These are phyloP conservation scores for Alternaria ventricosa DNA, from an alignment of 2,329 filamentous ascomycete species.

Conservation along the genomic window DNA sequence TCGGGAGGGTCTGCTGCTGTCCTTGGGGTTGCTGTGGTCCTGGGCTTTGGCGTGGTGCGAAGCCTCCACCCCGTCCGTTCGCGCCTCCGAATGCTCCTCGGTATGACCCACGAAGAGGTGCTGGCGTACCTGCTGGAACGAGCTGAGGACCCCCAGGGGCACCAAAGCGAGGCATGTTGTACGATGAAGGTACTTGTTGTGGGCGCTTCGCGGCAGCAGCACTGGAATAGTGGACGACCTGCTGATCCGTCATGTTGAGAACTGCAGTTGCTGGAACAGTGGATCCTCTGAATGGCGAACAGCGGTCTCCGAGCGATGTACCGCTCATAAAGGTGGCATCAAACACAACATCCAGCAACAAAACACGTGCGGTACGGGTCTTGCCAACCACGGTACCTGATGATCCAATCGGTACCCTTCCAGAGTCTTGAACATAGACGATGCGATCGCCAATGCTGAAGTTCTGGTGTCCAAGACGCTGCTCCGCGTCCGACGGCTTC, in stretches of 20 bases:
- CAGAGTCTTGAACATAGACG: conserved; percentile 89
- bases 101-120: conserved; percentile 65
- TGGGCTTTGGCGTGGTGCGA: conserved; percentile 42
- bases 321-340: conserved; percentile 97
- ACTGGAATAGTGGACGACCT: conserved; percentile 74
- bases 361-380: conserved; percentile 81
- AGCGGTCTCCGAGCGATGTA: conserved; percentile 86
- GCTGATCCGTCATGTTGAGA: conserved; percentile 82
- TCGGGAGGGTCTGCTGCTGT: conserved; percentile 47
- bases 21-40: conserved; percentile 31
- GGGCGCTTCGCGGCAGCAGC: conserved; percentile 62
- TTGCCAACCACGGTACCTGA: conserved; percentile 94
- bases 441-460: conserved; percentile 89
- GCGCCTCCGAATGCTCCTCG: conserved; percentile 61
- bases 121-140: conserved; percentile 61
- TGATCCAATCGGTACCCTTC: conserved; percentile 91
- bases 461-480: conserved; percentile 82
- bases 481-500: conserved; percentile 95
- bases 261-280: conserved; percentile 89
- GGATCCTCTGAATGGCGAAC: conserved; percentile 90
- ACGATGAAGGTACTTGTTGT: conserved; percentile 56
- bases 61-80: conserved; percentile 51
- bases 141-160: conserved; percentile 66
- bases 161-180: conserved; percentile 63
- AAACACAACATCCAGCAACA: conserved; percentile 89